Base-by-base conservation (phyloP, 1,139 yeast species). In the Zygoascus meyerae region DNA sequence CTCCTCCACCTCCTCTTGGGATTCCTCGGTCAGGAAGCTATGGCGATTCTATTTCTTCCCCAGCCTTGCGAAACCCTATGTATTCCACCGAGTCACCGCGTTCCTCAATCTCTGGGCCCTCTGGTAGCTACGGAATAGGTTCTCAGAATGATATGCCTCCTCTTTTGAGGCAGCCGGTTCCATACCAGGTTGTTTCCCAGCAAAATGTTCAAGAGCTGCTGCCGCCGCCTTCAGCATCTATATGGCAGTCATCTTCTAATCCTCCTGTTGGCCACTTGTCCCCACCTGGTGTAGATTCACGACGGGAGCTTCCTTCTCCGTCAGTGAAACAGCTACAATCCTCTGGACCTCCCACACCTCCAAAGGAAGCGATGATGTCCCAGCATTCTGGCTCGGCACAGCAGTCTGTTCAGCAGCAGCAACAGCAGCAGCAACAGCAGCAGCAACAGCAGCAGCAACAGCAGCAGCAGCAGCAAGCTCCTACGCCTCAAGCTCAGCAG, bases 281-380 rank as follows among this genome's bases (percentile, higher is more conserved):
- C 5, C 16, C 30, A 11, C 14, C 30, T 4, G 30, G 21, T 15
- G 21, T 7, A n/a, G 39, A 35, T 11, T 14, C n/a, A 5, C 30
- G 14, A 11, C 14, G 26, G 7, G 30, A 17, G 4, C 39, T 18
- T 12, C 39, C 18, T 5, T 18, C 39, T n/a, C 39, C 39, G 3
- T n/a, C n/a, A 5, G 21, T 18, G 6, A 35, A 35, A 6, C 41
- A 35, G 36, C 35, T 26, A 10, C 26, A 33, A 6, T n/a, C 45
- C 14, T 12, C 16, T 30, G 42, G 32, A 11, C 38, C 34, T 16
- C 42, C 42, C 6, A 45, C 46, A 17, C 42, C 46, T 15, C 42
- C 46, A 21, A 35, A 35, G 29, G 39, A 35, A 18, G 39, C 14
- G 17, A 35, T 35, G 39, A 35, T 35, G 12, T 14, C 39, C 12